Evolutionary conservation across 2,329 filamentous ascomycete genomes (phyloP).

Genomic region (Venturia nashicola): DNA sequence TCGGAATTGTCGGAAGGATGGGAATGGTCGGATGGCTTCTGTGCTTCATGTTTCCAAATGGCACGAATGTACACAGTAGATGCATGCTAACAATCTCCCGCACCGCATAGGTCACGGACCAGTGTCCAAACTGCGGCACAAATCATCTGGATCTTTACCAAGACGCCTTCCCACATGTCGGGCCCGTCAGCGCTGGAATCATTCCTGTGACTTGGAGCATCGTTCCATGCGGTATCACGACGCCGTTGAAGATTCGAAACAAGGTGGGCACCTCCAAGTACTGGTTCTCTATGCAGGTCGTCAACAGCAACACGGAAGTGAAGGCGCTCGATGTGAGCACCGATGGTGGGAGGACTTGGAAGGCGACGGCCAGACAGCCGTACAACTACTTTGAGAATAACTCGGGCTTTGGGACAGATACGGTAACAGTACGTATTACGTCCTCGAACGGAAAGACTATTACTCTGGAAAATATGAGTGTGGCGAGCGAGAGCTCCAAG

Average conservation of each 20-base stretch:
- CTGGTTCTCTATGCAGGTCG: constrained; percentile 53
- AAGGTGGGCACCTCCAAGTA: constrained; percentile 39
- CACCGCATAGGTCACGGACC: not conserved
- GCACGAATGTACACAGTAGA: not conserved
- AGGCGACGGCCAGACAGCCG: not conserved
- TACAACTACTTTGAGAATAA: not conserved
- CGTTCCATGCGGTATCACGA: constrained; percentile 32
- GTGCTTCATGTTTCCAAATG: not conserved
- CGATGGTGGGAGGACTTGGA: not conserved
- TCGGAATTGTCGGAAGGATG: too few relatives aligned
- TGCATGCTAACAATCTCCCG: not conserved
- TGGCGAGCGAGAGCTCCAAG: not conserved
- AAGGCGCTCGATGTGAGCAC: not conserved
- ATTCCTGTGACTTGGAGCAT: not conserved
- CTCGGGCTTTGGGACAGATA: not conserved
- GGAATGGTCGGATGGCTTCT: not conserved
- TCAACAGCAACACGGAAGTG: constrained; percentile 42
- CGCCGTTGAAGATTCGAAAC: constrained; percentile 38
- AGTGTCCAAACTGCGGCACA: not conserved
- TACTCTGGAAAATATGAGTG: not conserved
- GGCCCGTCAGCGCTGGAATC: not conserved
- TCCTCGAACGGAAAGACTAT: not conserved
- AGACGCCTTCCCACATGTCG: not conserved
- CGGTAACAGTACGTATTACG: not conserved
- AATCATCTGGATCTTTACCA: not conserved